These are phyloP conservation scores for Cladosporium phlei DNA, from an alignment of 2,329 filamentous ascomycete genomes.

Conservation along the genomic window DNA sequence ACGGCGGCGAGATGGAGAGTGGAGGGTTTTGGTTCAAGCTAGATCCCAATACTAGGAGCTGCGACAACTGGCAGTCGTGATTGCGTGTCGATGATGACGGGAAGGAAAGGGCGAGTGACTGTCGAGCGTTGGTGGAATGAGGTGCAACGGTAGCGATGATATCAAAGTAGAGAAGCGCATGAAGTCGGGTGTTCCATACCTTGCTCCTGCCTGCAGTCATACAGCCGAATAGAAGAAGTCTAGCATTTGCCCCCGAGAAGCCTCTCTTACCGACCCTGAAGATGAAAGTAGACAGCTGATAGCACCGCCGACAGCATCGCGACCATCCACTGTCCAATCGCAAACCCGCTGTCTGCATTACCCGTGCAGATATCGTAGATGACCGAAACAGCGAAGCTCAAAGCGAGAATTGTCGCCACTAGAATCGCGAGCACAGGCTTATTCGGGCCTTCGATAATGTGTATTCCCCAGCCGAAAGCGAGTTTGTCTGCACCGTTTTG, in stretches of 20 bases:
- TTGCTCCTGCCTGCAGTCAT: too few species aligned
- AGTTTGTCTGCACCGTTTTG: background rate
- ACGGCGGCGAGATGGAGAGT: background rate
- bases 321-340: background rate
- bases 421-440: background rate
- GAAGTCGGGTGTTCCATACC: too few species aligned
- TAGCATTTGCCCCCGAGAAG: too few species aligned
- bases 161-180: too few species aligned
- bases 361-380: background rate
- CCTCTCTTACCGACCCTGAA: background rate
- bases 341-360: constrained; percentile 1
- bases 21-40: background rate
- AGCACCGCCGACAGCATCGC: background rate
- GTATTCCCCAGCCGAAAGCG: background rate
- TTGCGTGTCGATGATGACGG: too few species aligned
- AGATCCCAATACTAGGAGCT: background rate
- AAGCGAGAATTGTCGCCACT: background rate
- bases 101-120: too few species aligned
- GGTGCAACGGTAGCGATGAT: too few species aligned
- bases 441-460: background rate
- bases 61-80: too few species aligned
- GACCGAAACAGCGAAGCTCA: background rate
- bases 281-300: background rate
- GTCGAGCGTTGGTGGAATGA: too few species aligned
- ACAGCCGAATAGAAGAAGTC: too few species aligned